A percentile compares a stretch with the other conserved stretches of the same genome.
Evolutionary conservation across 768 basidiomycete species (phyloP).

Genomic region (Suillus weaverae): DNA sequence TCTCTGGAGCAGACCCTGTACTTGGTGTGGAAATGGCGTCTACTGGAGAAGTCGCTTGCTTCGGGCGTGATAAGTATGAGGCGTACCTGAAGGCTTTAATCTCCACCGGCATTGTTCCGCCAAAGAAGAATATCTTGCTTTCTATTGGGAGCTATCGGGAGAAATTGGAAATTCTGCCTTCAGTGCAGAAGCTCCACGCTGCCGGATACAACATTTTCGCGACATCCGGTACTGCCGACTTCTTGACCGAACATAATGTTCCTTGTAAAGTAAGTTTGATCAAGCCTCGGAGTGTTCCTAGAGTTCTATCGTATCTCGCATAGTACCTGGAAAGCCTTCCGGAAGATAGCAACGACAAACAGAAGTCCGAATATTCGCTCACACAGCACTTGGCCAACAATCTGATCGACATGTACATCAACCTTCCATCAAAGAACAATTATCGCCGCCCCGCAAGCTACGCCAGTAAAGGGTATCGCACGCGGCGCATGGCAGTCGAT

Average conservation of each 20-base stretch:
- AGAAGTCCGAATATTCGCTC: conserved; percentile 97
- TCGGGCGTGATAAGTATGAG: conserved; percentile 96
- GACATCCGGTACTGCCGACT: conserved; percentile 96
- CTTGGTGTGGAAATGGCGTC: conserved; percentile 99
- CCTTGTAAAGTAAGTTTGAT: conserved; percentile 76
- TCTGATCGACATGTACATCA: conserved; percentile 99
- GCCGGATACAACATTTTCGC: conserved; percentile 97
- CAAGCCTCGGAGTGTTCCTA: not conserved
- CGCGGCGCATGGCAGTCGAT: conserved; percentile 98
- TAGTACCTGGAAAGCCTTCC: conserved; percentile 89
- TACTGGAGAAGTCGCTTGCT: conserved; percentile 98
- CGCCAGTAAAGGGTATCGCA: conserved; percentile 94
- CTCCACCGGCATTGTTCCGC: conserved; percentile 91
- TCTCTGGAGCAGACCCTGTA: conserved; percentile 96
- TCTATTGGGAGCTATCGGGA: conserved; percentile 97
- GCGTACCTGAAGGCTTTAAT: conserved; percentile 97
- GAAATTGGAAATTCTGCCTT: conserved; percentile 94
- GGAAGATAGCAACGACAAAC: conserved; percentile 69
- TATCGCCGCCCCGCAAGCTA: conserved; percentile 97
- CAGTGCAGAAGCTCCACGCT: conserved; percentile 90
- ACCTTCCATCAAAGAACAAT: conserved; percentile 96
- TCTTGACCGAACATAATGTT: conserved; percentile 94
- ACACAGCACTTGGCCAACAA: conserved; percentile 96
- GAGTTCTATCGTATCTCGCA: conserved; percentile 11
- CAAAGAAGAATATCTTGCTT: conserved; percentile 97